Evolutionary conservation across 176 grass and related monocot genomes (phyloP), one percentile per base, ranked within the genome.

Genomic region (Chloris gayana): DNA sequence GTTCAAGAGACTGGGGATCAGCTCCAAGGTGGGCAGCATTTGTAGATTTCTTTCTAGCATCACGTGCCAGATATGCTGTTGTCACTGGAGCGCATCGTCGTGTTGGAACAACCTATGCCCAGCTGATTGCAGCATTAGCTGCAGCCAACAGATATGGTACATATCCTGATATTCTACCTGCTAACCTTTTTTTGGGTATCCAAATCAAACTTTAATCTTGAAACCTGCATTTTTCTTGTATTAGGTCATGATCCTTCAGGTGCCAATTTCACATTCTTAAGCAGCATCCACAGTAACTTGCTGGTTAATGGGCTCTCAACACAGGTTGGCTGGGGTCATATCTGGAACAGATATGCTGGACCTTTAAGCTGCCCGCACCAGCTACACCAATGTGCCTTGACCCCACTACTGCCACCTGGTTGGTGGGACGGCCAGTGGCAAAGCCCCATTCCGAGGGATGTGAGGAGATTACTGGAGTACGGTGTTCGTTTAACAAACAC

Each of bases 41-140:
- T 62, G 90, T 95, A 22, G 95, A 95, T 87, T 98, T 98, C 88
- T 98, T 98, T 73, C 75, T 93, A 30, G 95, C 92, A 61, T 90
- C 92, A 44, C 86, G 73, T 50, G 90, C 90, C 39, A 89, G 35
- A 56, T 70, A 94, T 9, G 78, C 95, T 75, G 85, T 98, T 31
- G 39, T 98, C 25, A 87, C 87, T 54, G 95, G 90, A 77, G 95
- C 90, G 44, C 95, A 98, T 13, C 90, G 90, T 4, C 92, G 95
- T 24, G 87, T 94, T 3, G 95, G 85, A 14, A 98, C 92, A 37
- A 94, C 90, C 51, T 98, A 88, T 0, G 95, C 78, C 4, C 95
- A 98, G 47, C 90, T 98, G 17, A 75, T 93, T 77, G 90, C 95
- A 67, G 91, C 92, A 33, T 66, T 98, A 15, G 95, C 92, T 46